phyloP scores from a whole-genome alignment of 129 eudicot species.

The Artemisia tridentata region DNA sequence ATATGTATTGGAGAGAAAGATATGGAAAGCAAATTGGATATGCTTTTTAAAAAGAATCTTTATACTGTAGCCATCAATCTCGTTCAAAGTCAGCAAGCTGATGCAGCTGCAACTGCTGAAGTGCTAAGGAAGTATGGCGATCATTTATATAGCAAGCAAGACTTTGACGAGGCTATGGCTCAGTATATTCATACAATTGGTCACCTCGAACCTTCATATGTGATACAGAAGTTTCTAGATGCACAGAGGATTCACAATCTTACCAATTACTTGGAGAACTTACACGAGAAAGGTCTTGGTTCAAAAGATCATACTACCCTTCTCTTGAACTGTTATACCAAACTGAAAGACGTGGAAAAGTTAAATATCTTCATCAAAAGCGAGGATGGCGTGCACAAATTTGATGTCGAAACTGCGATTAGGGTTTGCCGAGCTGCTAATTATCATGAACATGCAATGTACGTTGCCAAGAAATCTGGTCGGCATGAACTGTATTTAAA shows the following conservation, averaged over 20 bases:
- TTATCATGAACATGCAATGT: conserved; percentile 99
- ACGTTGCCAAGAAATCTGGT: conserved; percentile 91
- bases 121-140: conserved; percentile 93
- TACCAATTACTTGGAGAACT: conserved; percentile 83
- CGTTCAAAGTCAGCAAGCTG: conserved; percentile 98
- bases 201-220: conserved; percentile 91
- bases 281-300: conserved; percentile 93
- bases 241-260: conserved; percentile 97
- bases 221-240: conserved; percentile 94
- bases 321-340: conserved; percentile 86
- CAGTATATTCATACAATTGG: conserved; percentile 96
- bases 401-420: conserved; percentile 96
- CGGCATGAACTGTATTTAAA: conserved; percentile 94
- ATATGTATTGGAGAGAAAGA: conserved; percentile 90
- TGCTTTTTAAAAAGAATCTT: conserved; percentile 92
- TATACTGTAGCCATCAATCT: conserved; percentile 94
- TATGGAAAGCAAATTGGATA: conserved; percentile 95
- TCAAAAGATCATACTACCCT: conserved; percentile 98
- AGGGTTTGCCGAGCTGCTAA: conserved; percentile 97
- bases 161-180: conserved; percentile 90
- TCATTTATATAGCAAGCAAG: conserved; percentile 85
- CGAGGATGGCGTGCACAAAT: conserved; percentile 76
- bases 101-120: conserved; percentile 96
- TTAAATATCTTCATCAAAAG: conserved; percentile 74
- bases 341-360: conserved; percentile 91